Evolutionary conservation across 495 filamentous ascomycete species (phyloP).

Genomic region (Hypoxylon cercidicola): DNA sequence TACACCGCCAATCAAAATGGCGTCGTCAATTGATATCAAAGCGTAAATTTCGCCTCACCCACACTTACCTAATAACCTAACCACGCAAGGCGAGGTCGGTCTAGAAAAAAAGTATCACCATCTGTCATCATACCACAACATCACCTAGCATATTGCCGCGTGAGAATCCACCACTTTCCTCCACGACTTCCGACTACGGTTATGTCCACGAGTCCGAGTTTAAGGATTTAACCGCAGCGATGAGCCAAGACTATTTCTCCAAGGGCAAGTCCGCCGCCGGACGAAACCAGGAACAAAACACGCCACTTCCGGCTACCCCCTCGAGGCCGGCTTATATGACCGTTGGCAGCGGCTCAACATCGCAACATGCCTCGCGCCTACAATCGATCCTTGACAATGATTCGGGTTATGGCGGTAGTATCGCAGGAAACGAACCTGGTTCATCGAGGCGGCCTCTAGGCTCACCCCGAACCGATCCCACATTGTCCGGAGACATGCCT

Average conservation of each 20-base stretch:
- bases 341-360: constrained; percentile 82
- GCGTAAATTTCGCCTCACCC: constrained; percentile 32
- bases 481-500: constrained; percentile 53
- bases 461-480: constrained; percentile 52
- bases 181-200: constrained; percentile 5
- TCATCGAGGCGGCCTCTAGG: constrained; percentile 45
- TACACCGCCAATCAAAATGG: constrained; percentile 23
- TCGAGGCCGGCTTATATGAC: constrained; percentile 80
- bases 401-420: constrained; percentile 90
- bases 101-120: constrained; percentile 32
- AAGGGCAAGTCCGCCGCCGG: constrained; percentile 51
- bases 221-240: constrained; percentile 52
- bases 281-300: constrained; percentile 27
- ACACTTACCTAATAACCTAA: too few relatives aligned
- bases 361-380: constrained; percentile 71
- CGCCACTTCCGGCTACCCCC: constrained; percentile 38
- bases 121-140: constrained; percentile 4
- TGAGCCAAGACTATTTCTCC: constrained; percentile 79
- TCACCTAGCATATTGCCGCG: constrained; percentile 1
- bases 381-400: constrained; percentile 83
- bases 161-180: not conserved
- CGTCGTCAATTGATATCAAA: constrained; percentile 7
- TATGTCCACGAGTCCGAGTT: constrained; percentile 22
- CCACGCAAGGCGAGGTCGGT: constrained; percentile 2
- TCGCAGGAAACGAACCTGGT: constrained; percentile 54